Evolutionary conservation across 169 alveolate genomes (phyloP).

Genomic region (Cyclospora cayetanensis): DNA sequence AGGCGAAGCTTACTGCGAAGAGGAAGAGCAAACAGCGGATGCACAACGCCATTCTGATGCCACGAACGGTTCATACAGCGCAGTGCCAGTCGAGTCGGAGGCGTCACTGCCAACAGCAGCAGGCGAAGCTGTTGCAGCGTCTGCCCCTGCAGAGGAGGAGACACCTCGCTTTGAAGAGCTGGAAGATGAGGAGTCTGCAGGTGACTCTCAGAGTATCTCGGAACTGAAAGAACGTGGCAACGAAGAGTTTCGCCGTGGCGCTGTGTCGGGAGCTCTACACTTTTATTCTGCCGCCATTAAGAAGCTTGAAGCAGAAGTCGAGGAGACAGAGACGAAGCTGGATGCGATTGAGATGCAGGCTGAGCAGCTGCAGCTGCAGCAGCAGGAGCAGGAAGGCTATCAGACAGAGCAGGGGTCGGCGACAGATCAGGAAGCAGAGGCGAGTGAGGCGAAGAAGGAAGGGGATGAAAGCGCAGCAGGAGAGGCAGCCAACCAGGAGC

Average conservation of each 20-base stretch:
- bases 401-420: background rate
- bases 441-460: background rate
- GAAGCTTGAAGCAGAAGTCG: conserved; percentile 17
- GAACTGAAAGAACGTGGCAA: conserved; percentile 52
- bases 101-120: conserved; percentile 3
- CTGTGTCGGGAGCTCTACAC: conserved; percentile 8
- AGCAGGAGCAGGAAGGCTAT: background rate
- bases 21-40: conserved; percentile 13
- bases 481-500: background rate
- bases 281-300: conserved; percentile 38
- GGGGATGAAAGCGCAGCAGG: background rate
- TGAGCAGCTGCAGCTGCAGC: conserved; percentile 38
- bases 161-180: conserved; percentile 71
- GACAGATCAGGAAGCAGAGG: background rate
- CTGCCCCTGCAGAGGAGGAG: background rate
- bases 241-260: background rate
- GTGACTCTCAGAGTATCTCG: conserved; percentile 5
- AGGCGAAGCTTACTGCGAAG: background rate
- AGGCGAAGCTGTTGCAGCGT: background rate
- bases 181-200: conserved; percentile 58
- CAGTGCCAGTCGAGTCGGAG: background rate
- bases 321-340: background rate
- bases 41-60: too few relatives aligned
- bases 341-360: conserved; percentile 8
- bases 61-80: too few relatives aligned